phyloP scores from a whole-genome alignment of 306 rosid species.

The Betula pendula region DNA sequence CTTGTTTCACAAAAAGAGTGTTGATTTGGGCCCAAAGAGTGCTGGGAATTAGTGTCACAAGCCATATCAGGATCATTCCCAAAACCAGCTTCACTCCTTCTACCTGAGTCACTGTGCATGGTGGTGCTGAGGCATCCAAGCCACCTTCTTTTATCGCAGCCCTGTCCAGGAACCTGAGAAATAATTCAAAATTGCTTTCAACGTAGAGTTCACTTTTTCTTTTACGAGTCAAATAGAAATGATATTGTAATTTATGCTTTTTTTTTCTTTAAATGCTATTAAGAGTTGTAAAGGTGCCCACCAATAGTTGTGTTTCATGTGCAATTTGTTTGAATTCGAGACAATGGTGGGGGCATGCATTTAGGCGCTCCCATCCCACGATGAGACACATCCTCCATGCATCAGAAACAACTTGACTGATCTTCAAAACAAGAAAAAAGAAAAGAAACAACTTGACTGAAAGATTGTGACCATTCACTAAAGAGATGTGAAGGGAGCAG shows the following conservation, averaged over 20 bases:
- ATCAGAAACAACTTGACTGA: constrained; percentile 17
- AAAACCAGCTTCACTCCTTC: constrained; percentile 61
- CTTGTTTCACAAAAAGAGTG: constrained; percentile 71
- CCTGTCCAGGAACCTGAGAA: constrained; percentile 66
- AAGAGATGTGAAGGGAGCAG: neutral
- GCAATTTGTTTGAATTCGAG: constrained; percentile 14
- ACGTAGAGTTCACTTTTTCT: neutral
- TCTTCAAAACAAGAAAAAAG: too few species aligned
- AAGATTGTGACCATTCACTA: constrained; percentile 26
- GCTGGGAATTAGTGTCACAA: constrained; percentile 68
- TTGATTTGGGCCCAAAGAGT: constrained; percentile 72
- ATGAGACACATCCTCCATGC: constrained; percentile 1
- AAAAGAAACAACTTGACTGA: constrained; percentile 17
- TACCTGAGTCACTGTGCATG: constrained; percentile 69
- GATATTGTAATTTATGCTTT: neutral
- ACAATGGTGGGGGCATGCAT: constrained; percentile 21
- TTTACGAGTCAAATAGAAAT: neutral
- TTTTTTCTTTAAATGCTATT: neutral
- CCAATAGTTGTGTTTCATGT: neutral
- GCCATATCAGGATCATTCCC: constrained; percentile 66
- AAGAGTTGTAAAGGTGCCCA: constrained; percentile 10
- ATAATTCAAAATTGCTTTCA: neutral
- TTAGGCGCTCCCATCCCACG: neutral
- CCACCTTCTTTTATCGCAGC: constrained; percentile 56
- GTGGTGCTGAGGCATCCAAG: constrained; percentile 25